Conservation (phyloP, 305 asterid genomes). For the Rubia tinctorum region DNA sequence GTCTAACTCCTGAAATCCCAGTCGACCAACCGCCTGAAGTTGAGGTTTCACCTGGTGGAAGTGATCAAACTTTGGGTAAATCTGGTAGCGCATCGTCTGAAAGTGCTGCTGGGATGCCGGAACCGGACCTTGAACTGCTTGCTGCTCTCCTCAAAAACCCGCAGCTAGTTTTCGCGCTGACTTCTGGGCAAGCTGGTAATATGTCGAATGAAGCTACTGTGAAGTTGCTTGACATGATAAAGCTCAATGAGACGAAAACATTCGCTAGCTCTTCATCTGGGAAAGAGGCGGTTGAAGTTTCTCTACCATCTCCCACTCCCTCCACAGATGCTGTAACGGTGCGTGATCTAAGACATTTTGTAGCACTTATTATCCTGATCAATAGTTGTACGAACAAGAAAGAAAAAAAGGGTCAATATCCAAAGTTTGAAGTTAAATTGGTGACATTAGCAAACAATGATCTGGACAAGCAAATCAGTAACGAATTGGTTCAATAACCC, state of each 20-base stretch:
- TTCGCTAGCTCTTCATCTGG: slow-evolving; percentile 40
- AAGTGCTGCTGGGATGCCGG: slow-evolving; percentile 37
- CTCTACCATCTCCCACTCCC: slow-evolving; percentile 98
- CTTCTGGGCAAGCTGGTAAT: slow-evolving; percentile 76
- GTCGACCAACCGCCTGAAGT: slow-evolving; percentile 77
- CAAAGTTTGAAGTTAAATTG: background rate
- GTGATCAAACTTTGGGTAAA: slow-evolving; percentile 25
- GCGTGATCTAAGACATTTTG: slow-evolving; percentile 74
- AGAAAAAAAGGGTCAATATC: background rate
- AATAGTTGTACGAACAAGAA: background rate
- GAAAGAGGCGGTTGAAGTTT: slow-evolving; percentile 67
- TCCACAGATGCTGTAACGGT: slow-evolving; percentile 86
- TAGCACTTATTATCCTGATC: slow-evolving; percentile 21
- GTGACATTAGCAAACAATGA: background rate
- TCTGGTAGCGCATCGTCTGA: slow-evolving; percentile 39
- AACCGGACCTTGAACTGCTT: slow-evolving; percentile 82
- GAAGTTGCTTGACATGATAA: slow-evolving; percentile 84
- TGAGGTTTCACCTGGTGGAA: slow-evolving; percentile 30
- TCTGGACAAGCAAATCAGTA: background rate
- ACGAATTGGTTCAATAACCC: background rate
- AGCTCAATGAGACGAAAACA: slow-evolving; percentile 50
- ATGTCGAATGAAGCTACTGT: slow-evolving; percentile 60
- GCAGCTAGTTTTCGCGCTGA: slow-evolving; percentile 78
- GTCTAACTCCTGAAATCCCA: slow-evolving; percentile 75
- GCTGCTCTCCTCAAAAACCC: slow-evolving; percentile 86